Evolutionary conservation across 257 asterid genomes (phyloP), one percentile per base, ranked within the genome.

Genomic region (Nicotiana benthamiana): DNA sequence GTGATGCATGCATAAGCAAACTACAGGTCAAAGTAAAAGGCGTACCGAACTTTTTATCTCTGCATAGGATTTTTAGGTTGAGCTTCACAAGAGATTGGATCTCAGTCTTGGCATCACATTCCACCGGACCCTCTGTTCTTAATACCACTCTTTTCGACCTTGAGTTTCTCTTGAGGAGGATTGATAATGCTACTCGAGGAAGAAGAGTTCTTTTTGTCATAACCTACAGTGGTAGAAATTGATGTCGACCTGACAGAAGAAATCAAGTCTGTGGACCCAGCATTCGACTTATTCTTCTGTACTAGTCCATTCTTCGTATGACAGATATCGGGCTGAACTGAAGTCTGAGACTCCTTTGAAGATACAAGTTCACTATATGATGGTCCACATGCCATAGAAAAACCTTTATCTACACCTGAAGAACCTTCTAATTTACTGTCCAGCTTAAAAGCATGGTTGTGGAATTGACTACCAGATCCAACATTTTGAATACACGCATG

Each of bases 1-100:
- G 43, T 79, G 48, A 22, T 79, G 9, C 75, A 63, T n/a, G 75
- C 60, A 62, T 54, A 28, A 62, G 70, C 62, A 17, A 79, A 24
- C 63, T 79, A 27, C 4, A 24, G 54, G 82, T 0, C 75, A 17
- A 82, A 75, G 60, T 72, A 56, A 54, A 12, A 22, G 77, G n/a
- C 78, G 4, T 87, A 93, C 97, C 96, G 85, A 93, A 80, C 83
- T 86, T 90, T 81, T 85, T 84, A 56, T 82, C 90, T 80, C 59
- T 85, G 30, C 85, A 79, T 75, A 86, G 91, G 82, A 91, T 86
- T 84, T 89, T 92, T 17, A 92, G 85, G 88, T 91, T 91, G 85
- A 93, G 92, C 91, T 90, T 93, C 80, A 93, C 97, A 12, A 91
- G 92, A 74, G 94, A 88, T 67, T 88, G 94, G 80, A 93, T 88